phyloP scores from a whole-genome alignment of 1,284 basidiomycete genomes.

The Golubevia sp. region DNA sequence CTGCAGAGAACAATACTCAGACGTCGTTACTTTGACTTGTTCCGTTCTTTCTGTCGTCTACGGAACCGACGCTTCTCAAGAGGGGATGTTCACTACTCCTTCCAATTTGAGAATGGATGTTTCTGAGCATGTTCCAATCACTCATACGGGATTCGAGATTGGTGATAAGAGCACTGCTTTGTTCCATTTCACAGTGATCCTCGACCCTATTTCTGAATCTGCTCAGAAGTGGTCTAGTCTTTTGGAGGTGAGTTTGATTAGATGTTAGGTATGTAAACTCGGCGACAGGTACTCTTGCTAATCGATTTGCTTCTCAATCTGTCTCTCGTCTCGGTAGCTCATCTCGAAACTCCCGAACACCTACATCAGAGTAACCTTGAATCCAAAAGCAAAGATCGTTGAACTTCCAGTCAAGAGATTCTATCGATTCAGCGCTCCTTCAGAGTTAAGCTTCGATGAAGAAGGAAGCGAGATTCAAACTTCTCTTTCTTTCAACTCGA shows the following conservation, averaged over 20 bases:
- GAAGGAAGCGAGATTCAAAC: constrained; percentile 68
- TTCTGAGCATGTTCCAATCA: not conserved
- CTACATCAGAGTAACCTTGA: constrained; percentile 41
- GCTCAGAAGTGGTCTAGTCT: constrained; percentile 32
- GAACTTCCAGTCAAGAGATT: constrained; percentile 92
- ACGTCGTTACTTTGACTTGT: not conserved
- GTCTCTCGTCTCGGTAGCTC: constrained; percentile 4
- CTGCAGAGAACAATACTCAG: not conserved
- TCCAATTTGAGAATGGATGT: not conserved
- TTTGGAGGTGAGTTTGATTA: not conserved
- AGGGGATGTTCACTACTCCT: not conserved
- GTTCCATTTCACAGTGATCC: constrained; percentile 27
- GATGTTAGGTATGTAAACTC: not conserved
- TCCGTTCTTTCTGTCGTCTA: not conserved
- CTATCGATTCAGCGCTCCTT: constrained; percentile 77
- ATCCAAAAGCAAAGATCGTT: constrained; percentile 25
- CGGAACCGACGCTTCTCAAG: not conserved
- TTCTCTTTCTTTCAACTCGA: constrained; percentile 29
- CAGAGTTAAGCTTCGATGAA: constrained; percentile 71
- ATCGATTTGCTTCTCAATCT: not conserved
- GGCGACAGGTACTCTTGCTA: constrained; percentile 1
- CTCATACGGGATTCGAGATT: too few relatives aligned
- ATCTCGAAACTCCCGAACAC: constrained; percentile 28
- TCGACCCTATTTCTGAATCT: constrained; percentile 41
- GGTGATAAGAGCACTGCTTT: constrained; percentile 23